phyloP scores from a whole-genome alignment of 2,329 filamentous ascomycete genomes.

The Aureobasidium sp. region DNA sequence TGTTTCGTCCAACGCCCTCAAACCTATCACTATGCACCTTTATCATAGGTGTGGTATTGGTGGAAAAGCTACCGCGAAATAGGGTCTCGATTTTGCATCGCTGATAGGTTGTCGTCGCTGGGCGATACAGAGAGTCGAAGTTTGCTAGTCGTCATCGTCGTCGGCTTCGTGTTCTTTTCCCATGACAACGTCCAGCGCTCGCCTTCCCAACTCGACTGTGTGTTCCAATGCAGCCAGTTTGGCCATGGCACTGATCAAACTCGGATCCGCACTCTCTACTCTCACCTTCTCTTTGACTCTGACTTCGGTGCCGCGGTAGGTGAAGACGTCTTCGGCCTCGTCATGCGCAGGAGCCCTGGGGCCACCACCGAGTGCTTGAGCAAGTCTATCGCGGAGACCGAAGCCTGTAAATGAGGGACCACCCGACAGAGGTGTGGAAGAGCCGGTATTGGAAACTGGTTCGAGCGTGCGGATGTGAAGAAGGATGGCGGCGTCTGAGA shows the following conservation, averaged over 20 bases:
- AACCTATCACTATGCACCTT: too few species aligned
- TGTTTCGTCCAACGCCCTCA: too few species aligned
- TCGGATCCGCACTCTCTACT: conserved; percentile 84
- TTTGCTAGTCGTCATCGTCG: background rate
- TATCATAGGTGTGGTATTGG: too few species aligned
- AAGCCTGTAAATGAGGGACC: conserved; percentile 45
- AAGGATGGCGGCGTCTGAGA: conserved; percentile 49
- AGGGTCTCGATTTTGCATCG: too few species aligned
- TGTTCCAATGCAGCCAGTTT: conserved; percentile 75
- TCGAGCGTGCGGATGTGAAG: conserved; percentile 64
- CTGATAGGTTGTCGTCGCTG: too few species aligned
- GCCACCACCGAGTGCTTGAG: conserved; percentile 38
- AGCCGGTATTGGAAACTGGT: conserved; percentile 33
- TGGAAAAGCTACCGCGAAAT: too few species aligned
- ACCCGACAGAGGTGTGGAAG: conserved; percentile 26
- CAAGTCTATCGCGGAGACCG: conserved; percentile 51
- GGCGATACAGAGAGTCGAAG: too few species aligned
- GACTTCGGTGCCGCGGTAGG: conserved; percentile 63
- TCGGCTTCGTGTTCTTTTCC: conserved; percentile 46
- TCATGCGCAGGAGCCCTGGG: conserved; percentile 38
- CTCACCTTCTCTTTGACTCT: conserved; percentile 83
- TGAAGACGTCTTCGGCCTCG: conserved; percentile 71
- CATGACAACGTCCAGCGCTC: conserved; percentile 72
- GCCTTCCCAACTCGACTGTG: conserved; percentile 60
- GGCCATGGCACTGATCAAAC: conserved; percentile 71